Evolutionary conservation across 768 basidiomycete genomes (phyloP).

Genomic region (Paxillus ammoniavirescens): DNA sequence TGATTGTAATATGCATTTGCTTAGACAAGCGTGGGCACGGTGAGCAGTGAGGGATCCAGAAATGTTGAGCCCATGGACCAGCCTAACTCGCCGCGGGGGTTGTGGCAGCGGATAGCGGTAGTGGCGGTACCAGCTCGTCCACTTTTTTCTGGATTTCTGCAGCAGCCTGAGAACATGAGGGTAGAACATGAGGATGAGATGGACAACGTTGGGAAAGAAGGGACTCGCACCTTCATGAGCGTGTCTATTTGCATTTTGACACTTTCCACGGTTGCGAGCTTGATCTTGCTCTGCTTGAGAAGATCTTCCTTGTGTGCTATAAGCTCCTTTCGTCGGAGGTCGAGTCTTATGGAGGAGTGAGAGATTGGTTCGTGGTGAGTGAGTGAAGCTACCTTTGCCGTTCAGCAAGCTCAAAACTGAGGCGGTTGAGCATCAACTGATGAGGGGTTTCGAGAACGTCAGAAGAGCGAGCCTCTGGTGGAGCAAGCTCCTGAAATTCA

Average conservation of each 20-base stretch:
- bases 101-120: conserved; percentile 30
- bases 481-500: conserved; percentile 70
- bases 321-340: conserved; percentile 68
- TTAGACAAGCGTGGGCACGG: conserved; percentile 7
- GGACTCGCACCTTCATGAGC: conserved; percentile 59
- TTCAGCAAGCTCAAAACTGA: conserved; percentile 85
- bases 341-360: conserved; percentile 49
- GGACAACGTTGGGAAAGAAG: conserved; percentile 4
- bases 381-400: conserved; percentile 66
- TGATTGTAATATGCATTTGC: conserved; percentile 6
- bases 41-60: conserved; percentile 2
- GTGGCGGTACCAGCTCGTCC: conserved; percentile 57
- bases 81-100: conserved; percentile 26
- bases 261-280: conserved; percentile 68
- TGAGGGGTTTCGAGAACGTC: conserved; percentile 69
- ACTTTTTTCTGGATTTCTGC: conserved; percentile 75
- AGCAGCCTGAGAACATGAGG: conserved; percentile 48
- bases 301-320: conserved; percentile 71
- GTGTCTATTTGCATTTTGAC: conserved; percentile 77
- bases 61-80: conserved; percentile 1
- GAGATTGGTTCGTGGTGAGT: conserved; percentile 5
- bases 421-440: conserved; percentile 82
- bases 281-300: conserved; percentile 76
- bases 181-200: conserved; percentile 11
- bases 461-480: conserved; percentile 58